Evolutionary conservation across 2,329 filamentous ascomycete genomes (phyloP), one percentile per base, ranked within the genome.

Genomic region (Chaetomiaceae sp.): DNA sequence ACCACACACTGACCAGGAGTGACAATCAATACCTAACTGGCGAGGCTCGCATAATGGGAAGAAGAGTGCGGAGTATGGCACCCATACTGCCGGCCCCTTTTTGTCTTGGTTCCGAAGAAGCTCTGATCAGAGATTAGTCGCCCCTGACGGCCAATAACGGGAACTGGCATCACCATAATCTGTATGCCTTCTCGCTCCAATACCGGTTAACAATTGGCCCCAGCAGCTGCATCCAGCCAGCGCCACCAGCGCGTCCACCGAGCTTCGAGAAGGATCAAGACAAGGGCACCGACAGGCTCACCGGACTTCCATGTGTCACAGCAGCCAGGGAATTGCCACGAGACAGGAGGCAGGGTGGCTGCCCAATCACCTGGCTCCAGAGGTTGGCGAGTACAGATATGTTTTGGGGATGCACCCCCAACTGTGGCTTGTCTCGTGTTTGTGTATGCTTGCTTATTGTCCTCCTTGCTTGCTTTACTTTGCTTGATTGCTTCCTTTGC

Each of bases 281-380:
- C 31, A 19, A 43, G 37, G 41, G 27, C 40, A 44, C 13, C 30
- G 21, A 44, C 43, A 48, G 38, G 49, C 48, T 53, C 38, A 45
- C 38, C 54, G 55, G 55, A 58, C 44, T 54, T 56, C 55, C 57
- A 51, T 31, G 16, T 47, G 51, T 55, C 25, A 43, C 54, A 59
- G 45, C 48, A 58, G 48, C 30, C 9, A 19, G 48, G 30, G 43
- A 17, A 16, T 23, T 41, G 43, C 31, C 21, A 43, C 43, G 45
- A 45, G 45, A 51, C 44, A 50, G 9, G 21, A 46, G 20, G 8
- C 48, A 48, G 33, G 50, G 40, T 12, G 30, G 19, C 25, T 37
- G 25, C 44, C 33, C 13, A 27, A 27, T 27, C 37, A 34, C 35
- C 33, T 41, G 51, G 38, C 30, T 27, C 30, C 17, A 38, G 38